Evolutionary conservation across 129 eudicot species (phyloP), one percentile per base, ranked within the genome.

Genomic region (Ambrosia trifida): DNA sequence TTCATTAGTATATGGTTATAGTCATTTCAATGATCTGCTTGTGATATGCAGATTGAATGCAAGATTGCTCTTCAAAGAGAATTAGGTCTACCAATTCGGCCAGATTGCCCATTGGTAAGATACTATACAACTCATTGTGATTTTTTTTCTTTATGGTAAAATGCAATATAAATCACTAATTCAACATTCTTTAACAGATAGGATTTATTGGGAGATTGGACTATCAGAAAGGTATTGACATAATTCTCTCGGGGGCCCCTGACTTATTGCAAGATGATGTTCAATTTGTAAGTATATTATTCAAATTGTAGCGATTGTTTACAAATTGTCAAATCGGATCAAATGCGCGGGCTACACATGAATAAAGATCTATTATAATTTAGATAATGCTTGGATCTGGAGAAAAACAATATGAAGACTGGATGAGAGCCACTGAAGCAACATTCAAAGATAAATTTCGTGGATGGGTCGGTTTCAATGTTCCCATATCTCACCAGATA

Each of bases 331-430:
- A 14, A 4, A 11, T 57, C 1, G 64, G 17, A 24, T 28, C 16
- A 57, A 24, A 57, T 57, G 28, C 31, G 64, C 17, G 30, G 18
- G 7, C 36, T 28, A 24, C 16, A 12, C 2, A 12, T 5, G 41
- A 44, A 46, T 68, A 33, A 18, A 44, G 47, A 30, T 69, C 14
- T 24, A 30, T 50, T 16, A 72, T 77, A 78, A 67, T 80, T 28
- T 68, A 92, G 98, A 82, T 92, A 36, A 92, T 92, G 98, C 96
- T 92, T 61, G 98, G 98, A 62, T 85, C 98, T n/a, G 98, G 98
- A 66, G 96, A 89, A 77, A 80, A 82, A 75, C 95, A 85, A 69
- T 92, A 92, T 56, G 96, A 92, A 85, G 89, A 89, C 46, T 92
- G 98, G 98, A 92, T 92, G 96, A 85, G 95, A 83, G 82, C 84